phyloP scores from a whole-genome alignment of 208 protist genomes.

The Sergeia podlipaevii region DNA sequence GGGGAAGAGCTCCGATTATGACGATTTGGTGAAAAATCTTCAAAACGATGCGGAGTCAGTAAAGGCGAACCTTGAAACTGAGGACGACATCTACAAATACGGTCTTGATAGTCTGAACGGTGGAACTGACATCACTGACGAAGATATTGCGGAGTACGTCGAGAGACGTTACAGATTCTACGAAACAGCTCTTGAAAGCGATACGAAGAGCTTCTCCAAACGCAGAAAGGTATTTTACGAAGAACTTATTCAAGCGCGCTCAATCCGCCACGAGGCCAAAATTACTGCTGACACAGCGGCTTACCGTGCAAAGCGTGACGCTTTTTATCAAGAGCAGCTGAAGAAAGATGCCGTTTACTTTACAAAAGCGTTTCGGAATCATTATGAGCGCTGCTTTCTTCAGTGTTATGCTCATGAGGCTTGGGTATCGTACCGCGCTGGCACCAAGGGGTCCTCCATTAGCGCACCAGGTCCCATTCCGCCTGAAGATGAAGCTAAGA shows the following conservation, averaged over 20 bases:
- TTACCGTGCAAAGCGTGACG: slow-evolving; percentile 22
- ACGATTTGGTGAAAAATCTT: slow-evolving; percentile 20
- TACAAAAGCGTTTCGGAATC: slow-evolving; percentile 32
- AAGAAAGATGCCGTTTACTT: slow-evolving; percentile 30
- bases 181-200: slow-evolving; percentile 34
- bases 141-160: slow-evolving; percentile 41
- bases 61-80: slow-evolving; percentile 20
- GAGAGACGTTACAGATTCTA: slow-evolving; percentile 37
- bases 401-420: slow-evolving; percentile 33
- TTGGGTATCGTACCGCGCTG: slow-evolving; percentile 19
- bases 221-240: slow-evolving; percentile 42
- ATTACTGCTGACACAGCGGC: slow-evolving; percentile 35
- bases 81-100: slow-evolving; percentile 26
- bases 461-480: too few relatives aligned
- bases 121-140: slow-evolving; percentile 35
- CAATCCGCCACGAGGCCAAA: slow-evolving; percentile 36
- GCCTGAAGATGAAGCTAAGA: slow-evolving; percentile 16
- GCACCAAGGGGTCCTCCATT: slow-evolving; percentile 12
- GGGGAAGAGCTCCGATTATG: background rate
- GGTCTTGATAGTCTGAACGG: slow-evolving; percentile 13
- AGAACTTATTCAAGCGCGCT: slow-evolving; percentile 38
- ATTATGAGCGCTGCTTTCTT: slow-evolving; percentile 55
- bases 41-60: slow-evolving; percentile 14
- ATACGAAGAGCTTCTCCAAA: slow-evolving; percentile 27
- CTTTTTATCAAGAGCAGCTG: slow-evolving; percentile 30